These are phyloP conservation scores for Cyclotella cryptica DNA, from an alignment of 108 stramenopile species.

Conservation along the genomic window DNA sequence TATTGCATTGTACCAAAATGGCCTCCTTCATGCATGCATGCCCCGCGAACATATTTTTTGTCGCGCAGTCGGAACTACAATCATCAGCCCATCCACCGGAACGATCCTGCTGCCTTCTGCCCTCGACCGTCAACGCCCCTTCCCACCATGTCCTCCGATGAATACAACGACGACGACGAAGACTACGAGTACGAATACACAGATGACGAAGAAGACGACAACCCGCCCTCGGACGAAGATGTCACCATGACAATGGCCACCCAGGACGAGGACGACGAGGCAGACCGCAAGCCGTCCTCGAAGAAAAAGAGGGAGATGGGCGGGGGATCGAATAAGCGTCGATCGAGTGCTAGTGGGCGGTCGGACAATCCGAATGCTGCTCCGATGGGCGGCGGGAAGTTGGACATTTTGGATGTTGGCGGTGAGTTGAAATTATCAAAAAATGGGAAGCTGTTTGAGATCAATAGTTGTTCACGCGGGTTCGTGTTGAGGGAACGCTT, in stretches of 20 bases:
- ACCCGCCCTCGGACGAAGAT: constrained; percentile 15
- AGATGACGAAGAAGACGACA: constrained; percentile 44
- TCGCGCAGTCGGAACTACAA: too few species aligned
- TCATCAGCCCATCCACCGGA: too few species aligned
- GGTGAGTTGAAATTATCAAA: constrained; percentile 1
- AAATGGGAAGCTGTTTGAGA: neutral
- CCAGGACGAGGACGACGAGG: constrained; percentile 7
- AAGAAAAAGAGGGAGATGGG: constrained; percentile 1
- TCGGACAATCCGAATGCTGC: constrained; percentile 55
- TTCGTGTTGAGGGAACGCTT: neutral
- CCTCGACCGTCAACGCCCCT: too few species aligned
- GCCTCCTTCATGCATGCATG: too few species aligned
- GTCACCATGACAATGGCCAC: constrained; percentile 26
- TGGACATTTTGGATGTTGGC: constrained; percentile 36
- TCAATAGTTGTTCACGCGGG: neutral
- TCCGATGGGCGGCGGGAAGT: constrained; percentile 29
- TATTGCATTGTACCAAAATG: too few species aligned
- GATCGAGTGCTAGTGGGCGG: constrained; percentile 18
- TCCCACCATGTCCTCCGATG: constrained; percentile 40
- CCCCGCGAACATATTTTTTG: too few species aligned
- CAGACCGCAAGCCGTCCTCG: constrained; percentile 1
- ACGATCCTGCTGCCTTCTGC: too few species aligned
- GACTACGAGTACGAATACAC: constrained; percentile 65
- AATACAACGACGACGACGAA: constrained; percentile 47
- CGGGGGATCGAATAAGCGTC: constrained; percentile 31